Conservation (phyloP, 768 basidiomycete genomes). For the Lentinula edodes region DNA sequence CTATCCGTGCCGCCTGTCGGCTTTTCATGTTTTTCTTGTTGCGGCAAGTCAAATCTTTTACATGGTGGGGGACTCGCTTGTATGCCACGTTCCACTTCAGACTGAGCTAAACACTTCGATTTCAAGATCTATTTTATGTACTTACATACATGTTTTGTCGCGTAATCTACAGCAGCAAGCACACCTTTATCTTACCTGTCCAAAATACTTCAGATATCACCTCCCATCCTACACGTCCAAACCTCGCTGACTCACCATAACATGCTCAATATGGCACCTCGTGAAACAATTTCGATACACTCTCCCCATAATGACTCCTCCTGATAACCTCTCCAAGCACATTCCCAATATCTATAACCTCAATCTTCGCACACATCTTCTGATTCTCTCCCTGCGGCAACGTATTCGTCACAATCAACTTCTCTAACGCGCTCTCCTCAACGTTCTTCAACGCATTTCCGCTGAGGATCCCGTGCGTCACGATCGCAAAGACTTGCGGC, state of each 20-base stretch:
- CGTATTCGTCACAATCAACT: slow-evolving; percentile 98
- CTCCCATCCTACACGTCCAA: background rate
- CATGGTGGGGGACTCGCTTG: too few relatives aligned
- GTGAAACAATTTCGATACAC: slow-evolving; percentile 83
- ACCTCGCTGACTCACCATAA: background rate
- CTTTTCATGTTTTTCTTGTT: too few relatives aligned
- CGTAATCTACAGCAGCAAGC: too few relatives aligned
- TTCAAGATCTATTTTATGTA: too few relatives aligned
- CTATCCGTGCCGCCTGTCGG: too few relatives aligned
- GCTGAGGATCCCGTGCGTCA: slow-evolving; percentile 94
- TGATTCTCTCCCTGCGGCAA: slow-evolving; percentile 84
- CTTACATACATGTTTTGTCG: too few relatives aligned
- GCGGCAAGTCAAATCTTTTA: too few relatives aligned
- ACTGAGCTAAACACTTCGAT: too few relatives aligned
- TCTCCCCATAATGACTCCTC: slow-evolving; percentile 95
- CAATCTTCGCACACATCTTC: slow-evolving; percentile 67
- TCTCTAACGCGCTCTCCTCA: slow-evolving; percentile 71
- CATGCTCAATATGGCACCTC: slow-evolving; percentile 71
- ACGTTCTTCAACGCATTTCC: slow-evolving; percentile 81
- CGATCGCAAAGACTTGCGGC: slow-evolving; percentile 74
- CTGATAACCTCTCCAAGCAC: slow-evolving; percentile 96
- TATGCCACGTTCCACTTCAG: too few relatives aligned
- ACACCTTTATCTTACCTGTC: too few relatives aligned
- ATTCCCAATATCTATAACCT: slow-evolving; percentile 91
- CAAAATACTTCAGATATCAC: too few relatives aligned